Evolutionary conservation across 768 basidiomycete species (phyloP), one percentile per base, ranked within the genome.

Genomic region (Pisolithus sp.): DNA sequence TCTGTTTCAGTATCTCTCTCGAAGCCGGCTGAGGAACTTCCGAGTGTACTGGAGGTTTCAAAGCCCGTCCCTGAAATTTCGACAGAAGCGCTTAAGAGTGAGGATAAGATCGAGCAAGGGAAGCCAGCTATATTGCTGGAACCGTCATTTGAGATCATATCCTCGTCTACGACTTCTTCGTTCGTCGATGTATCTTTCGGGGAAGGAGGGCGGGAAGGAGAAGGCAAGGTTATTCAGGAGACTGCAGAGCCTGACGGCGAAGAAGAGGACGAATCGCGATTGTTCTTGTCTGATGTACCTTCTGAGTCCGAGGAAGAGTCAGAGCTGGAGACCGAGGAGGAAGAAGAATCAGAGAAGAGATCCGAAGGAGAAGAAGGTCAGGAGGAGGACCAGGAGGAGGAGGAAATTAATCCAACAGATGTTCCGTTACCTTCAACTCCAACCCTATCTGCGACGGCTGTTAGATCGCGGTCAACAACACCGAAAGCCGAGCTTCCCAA

Each of bases 401-500:
- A 34, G 31, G 52, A 45, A 34, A 3, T n/a, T 28, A 69, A 73
- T 51, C 68, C 46, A 9, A 50, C 53, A 4, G 56, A 59, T 46
- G 60, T 31, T 26, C 54, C 40, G 30, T 41, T 59, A 15, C 53
- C 70, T 17, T 6, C 39, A 7, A 63, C 74, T 2, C 75, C 78
- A 2, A 57, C 72, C 12, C 71, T 76, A 10, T 50, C 54, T 15
- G 73, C 74, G 30, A 30, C 28, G 28, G 28, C 28, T 30, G 28
- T 9, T 2, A 73, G 80, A 40, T 82, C 83, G 39, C 71, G 79
- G 3, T 83, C 83, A 15, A 70, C 74, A 13, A 82, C 83, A 7
- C 84, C 83, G 8, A 79, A 77, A 57, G 76, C 76, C 4, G 81
- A 82, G 46, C 60, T 69, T 23, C 76, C 76, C 1, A 64, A 62